Base-by-base conservation (phyloP, 139 green algal species). In the Diplosphaera chodatii region DNA sequence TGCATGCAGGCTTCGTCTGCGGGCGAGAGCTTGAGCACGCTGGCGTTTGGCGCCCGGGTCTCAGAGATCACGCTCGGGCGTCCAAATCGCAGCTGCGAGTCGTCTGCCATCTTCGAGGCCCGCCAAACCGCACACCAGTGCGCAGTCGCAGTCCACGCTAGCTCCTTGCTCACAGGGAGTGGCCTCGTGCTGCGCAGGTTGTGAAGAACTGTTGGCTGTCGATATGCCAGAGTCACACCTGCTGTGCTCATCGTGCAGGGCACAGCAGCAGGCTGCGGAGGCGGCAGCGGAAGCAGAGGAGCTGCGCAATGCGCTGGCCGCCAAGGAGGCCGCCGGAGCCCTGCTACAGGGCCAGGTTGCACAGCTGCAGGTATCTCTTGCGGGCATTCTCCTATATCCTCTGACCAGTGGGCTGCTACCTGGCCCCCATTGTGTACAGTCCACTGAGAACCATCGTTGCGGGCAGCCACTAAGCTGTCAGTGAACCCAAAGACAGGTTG, bases 11-110 rank as follows among this genome's bases (percentile, higher is more conserved):
- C 40, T n/a, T 83, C 55, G 21, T 91, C 82, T 27, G 72, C 75
- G 40, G 72, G 79, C 37, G 91, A 97, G 75, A 89, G 82, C 25
- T 62, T 92, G 23, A 91, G 78, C 76, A 97, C 93, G 25, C 85
- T 98, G 32, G 85, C 88, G 32, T 98, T 98, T 75, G 94, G 90
- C 22, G 82, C 71, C 22, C 76, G 88, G 0, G 93, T 97, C 29
- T 87, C 80, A 1, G 83, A 92, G 67, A 92, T 99, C 55, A 95
- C 93, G 40, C 87, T 98, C 32, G 94, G 94, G 6, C 59, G 71
- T 6, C 83, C 79, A 32, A 83, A 73, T n/a, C 80, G 80, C 59
- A 91, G 91, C 63, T 74, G 78, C 20, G 87, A 89, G 81, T 83
- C 67, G 56, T 83, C 78, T n/a, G 70, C 77, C 29, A 78, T 86